Evolutionary conservation across 2,329 filamentous ascomycete genomes (phyloP).

Genomic region (Nemania diffusa): DNA sequence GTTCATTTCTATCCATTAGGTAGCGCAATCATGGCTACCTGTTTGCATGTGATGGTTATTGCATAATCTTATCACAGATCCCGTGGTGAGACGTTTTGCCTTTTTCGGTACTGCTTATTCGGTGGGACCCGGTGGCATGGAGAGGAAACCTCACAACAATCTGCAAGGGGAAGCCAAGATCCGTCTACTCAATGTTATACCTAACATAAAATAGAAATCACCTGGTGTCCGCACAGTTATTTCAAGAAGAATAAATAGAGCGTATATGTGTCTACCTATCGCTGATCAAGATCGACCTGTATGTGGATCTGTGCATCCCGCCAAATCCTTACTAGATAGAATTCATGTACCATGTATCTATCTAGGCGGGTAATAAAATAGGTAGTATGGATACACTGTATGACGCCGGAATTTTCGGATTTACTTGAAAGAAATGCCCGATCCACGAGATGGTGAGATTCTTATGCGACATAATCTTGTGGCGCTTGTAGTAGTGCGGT

Average conservation of each 20-base stretch:
- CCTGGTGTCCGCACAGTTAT: not conserved
- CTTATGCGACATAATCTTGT: conserved; percentile 11
- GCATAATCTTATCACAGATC: too few species aligned
- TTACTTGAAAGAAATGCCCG: conserved; percentile 2
- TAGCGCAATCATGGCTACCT: too few species aligned
- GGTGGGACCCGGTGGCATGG: too few species aligned
- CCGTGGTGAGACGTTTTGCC: too few species aligned
- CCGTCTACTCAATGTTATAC: not conserved
- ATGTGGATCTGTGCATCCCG: not conserved
- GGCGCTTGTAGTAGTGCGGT: not conserved
- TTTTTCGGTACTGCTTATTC: too few species aligned
- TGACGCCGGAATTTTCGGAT: conserved; percentile 2
- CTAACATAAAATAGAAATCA: not conserved
- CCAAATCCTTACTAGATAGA: too few species aligned
- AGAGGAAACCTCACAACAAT: too few species aligned
- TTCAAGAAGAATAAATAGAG: not conserved
- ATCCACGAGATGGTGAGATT: conserved; percentile 9
- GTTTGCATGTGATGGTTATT: too few species aligned
- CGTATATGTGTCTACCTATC: not conserved
- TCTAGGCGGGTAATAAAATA: too few species aligned
- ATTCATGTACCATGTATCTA: too few species aligned
- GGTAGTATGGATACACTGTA: not conserved
- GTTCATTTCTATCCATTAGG: too few species aligned
- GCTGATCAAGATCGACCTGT: not conserved
- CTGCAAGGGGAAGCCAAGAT: too few species aligned